Conservation (phyloP, 176 grass and related monocot genomes). For the Hordeum vulgare region DNA sequence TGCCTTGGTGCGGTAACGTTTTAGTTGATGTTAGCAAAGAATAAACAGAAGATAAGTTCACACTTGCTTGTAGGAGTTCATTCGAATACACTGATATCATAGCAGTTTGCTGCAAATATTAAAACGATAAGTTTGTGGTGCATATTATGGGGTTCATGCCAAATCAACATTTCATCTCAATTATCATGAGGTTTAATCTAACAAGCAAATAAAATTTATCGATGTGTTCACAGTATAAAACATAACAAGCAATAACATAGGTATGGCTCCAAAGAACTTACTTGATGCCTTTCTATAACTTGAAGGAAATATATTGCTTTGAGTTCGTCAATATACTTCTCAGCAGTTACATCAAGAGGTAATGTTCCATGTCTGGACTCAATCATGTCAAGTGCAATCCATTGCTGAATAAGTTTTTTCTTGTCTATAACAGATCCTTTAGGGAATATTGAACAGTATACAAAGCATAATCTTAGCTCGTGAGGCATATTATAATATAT, state of each 20-base stretch:
- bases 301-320: conserved; percentile 39
- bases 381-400: conserved; percentile 56
- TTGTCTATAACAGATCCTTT: conserved; percentile 38
- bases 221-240: background rate
- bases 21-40: background rate
- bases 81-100: background rate
- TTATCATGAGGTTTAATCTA: background rate
- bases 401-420: conserved; percentile 45
- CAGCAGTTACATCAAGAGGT: conserved; percentile 33
- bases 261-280: conserved; percentile 4
- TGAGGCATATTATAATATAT: conserved; percentile 46
- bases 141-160: background rate
- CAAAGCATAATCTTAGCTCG: conserved; percentile 45
- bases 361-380: conserved; percentile 45
- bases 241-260: background rate
- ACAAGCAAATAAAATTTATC: background rate
- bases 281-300: conserved; percentile 12
- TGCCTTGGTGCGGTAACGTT: background rate
- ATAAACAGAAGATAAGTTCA: background rate
- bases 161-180: background rate
- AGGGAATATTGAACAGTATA: conserved; percentile 51
- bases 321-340: conserved; percentile 50
- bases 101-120: background rate
- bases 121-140: background rate
- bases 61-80: background rate